Conservation (phyloP, 2,329 filamentous ascomycete species). For the Botryotinia convoluta region DNA sequence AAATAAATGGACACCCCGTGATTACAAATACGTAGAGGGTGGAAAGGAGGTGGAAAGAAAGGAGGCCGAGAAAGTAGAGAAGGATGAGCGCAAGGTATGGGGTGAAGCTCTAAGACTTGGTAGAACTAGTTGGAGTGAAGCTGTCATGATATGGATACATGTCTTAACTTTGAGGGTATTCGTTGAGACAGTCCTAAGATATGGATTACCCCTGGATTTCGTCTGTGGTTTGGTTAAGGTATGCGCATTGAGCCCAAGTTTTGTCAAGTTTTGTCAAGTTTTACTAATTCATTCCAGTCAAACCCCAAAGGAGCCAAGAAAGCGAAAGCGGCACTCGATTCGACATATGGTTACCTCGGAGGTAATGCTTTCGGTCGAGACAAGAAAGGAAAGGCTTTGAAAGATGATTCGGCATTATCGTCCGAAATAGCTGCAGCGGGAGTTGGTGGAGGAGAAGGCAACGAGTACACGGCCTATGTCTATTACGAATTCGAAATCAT, state of each 20-base stretch:
- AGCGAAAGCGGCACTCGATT: constrained; percentile 74
- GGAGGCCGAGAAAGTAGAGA: constrained; percentile 77
- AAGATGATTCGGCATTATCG: constrained; percentile 77
- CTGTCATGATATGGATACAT: constrained; percentile 94
- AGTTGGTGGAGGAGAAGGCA: constrained; percentile 63
- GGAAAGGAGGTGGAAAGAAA: constrained; percentile 84
- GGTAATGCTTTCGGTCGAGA: constrained; percentile 92
- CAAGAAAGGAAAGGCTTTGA: constrained; percentile 87
- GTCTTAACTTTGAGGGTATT: constrained; percentile 89
- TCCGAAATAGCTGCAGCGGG: constrained; percentile 81
- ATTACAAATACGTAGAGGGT: constrained; percentile 90
- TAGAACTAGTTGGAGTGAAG: constrained; percentile 91
- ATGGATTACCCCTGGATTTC: constrained; percentile 88
- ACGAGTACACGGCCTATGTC: constrained; percentile 93
- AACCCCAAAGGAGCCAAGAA: constrained; percentile 79
- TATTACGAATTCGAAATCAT: constrained; percentile 90
- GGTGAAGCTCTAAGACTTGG: constrained; percentile 85
- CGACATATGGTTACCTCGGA: constrained; percentile 84
- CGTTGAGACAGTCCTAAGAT: constrained; percentile 95
- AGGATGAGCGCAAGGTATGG: constrained; percentile 88
- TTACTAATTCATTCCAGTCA: constrained; percentile 54
- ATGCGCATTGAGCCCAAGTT: constrained; percentile 28
- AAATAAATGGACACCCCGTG: constrained; percentile 89
- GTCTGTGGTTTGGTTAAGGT: constrained; percentile 83
- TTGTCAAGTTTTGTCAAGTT: neutral